Evolutionary conservation across 306 rosid species (phyloP), one percentile per base, ranked within the genome.

Genomic region (Sicyos edulis): DNA sequence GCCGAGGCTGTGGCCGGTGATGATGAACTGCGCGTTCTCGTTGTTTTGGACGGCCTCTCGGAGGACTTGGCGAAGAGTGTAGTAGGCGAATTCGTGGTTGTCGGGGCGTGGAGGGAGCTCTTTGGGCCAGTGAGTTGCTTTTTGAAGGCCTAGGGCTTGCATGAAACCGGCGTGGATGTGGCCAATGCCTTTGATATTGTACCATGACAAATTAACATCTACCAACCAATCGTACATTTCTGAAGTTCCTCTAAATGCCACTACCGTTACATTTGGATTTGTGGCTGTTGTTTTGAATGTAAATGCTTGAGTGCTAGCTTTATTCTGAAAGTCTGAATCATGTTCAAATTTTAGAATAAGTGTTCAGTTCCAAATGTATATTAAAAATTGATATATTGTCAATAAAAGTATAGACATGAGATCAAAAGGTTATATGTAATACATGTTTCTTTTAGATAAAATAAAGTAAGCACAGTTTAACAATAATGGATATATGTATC

Each of bases 1-100:
- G 55, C 97, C 97, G 56, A 92, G 83, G 50, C 92, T 89, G 63
- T 92, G 96, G 20, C 95, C 97, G 29, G 92, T 81, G 24, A 92
- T 1, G 55, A 92, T 83, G 61, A 89, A 86, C 61, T 85, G 87
- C 5, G 96, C 91, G 10, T 42, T 78, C 45, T 75, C 53, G 37
- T 87, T 83, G 74, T 64, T 57, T 66, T 58, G 20, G 56, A 87
- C 34, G 42, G 79, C 47, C 6, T 29, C 73, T 72, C 66, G 80
- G 20, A 92, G 63, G 59, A 40, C 51, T 70, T 82, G 45, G 72
- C 86, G 87, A 70, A 92, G 55, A 19, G 74, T 32, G 42, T 89
- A 92, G 78, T 92, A 89, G n/a, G 92, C 97, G 54, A 40, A 86
- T 7, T 12, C 50, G 10, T 75, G 78, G 10, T 45, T 45, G 0